phyloP scores from a whole-genome alignment of 2,329 filamentous ascomycete species.

The Nemania bipapillata region DNA sequence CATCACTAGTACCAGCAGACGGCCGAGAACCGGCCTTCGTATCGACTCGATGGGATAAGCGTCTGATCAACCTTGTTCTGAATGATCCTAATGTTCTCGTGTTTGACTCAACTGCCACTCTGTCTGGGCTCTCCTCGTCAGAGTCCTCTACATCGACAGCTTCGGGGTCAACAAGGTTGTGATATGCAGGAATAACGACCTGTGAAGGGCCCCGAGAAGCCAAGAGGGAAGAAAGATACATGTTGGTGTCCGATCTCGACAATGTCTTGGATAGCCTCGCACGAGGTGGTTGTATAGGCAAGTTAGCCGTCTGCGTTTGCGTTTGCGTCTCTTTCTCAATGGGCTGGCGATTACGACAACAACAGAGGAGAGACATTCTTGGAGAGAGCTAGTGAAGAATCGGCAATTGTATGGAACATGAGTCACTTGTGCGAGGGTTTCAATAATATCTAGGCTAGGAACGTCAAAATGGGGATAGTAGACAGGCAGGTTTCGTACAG shows the following conservation, averaged over 20 bases:
- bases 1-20: slow-evolving; percentile 60
- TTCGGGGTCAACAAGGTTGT: slow-evolving; percentile 46
- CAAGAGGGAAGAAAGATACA: slow-evolving; percentile 40
- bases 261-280: slow-evolving; percentile 42
- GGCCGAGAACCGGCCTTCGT: slow-evolving; percentile 55
- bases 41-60: slow-evolving; percentile 59
- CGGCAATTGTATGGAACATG: neutral
- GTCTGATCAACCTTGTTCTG: slow-evolving; percentile 58
- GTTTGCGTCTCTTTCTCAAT: slow-evolving; percentile 32
- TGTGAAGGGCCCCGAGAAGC: slow-evolving; percentile 40
- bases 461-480: slow-evolving; percentile 4
- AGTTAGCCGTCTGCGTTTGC: slow-evolving; percentile 35
- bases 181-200: slow-evolving; percentile 43
- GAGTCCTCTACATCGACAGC: slow-evolving; percentile 58
- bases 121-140: slow-evolving; percentile 43
- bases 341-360: slow-evolving; percentile 46
- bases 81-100: slow-evolving; percentile 59
- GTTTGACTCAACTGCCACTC: slow-evolving; percentile 42
- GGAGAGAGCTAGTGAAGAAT: slow-evolving; percentile 1
- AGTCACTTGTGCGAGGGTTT: slow-evolving; percentile 1
- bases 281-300: slow-evolving; percentile 43
- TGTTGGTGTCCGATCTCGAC: slow-evolving; percentile 39
- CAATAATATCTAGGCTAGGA: neutral
- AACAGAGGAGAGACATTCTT: slow-evolving; percentile 54
- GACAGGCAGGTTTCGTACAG: neutral